phyloP scores from a whole-genome alignment of 345 rosid genomes.

The Crucihimalaya himalaica region DNA sequence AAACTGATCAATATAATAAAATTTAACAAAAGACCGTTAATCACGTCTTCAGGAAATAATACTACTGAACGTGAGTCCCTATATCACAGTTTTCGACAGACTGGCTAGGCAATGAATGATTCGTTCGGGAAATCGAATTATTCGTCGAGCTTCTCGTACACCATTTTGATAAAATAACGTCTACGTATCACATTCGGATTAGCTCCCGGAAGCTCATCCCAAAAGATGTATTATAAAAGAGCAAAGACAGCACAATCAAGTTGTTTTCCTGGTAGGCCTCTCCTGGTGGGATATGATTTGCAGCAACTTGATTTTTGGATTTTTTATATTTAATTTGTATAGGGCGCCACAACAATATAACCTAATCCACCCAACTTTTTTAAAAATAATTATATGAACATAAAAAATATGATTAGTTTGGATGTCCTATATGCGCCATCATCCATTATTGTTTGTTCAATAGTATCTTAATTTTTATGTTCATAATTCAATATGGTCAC shows the following conservation, averaged over 20 bases:
- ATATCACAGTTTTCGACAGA: too few relatives aligned
- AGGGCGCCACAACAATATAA: slow-evolving; percentile 33
- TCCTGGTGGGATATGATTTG: slow-evolving; percentile 22
- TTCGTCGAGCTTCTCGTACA: not conserved
- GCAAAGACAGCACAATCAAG: slow-evolving; percentile 35
- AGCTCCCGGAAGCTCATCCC: not conserved
- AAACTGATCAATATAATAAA: too few relatives aligned
- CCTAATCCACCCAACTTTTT: slow-evolving; percentile 34
- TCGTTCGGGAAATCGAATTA: not conserved
- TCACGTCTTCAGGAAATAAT: too few relatives aligned
- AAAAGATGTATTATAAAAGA: slow-evolving; percentile 5
- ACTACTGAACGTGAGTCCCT: too few relatives aligned
- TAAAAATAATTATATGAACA: not conserved
- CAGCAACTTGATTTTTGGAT: slow-evolving; percentile 18
- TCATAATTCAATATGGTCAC: not conserved
- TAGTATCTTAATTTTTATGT: not conserved
- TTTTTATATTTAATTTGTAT: not conserved
- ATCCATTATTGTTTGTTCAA: slow-evolving; percentile 26
- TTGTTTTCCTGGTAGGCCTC: slow-evolving; percentile 38
- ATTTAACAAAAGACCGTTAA: too few relatives aligned
- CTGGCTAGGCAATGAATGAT: too few relatives aligned
- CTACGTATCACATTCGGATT: too few relatives aligned
- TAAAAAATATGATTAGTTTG: slow-evolving; percentile 3
- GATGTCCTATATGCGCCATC: slow-evolving; percentile 30
- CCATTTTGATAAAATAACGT: not conserved